Evolutionary conservation across 768 basidiomycete genomes (phyloP), one percentile per base, ranked within the genome.

Genomic region (Pholiota microspora): DNA sequence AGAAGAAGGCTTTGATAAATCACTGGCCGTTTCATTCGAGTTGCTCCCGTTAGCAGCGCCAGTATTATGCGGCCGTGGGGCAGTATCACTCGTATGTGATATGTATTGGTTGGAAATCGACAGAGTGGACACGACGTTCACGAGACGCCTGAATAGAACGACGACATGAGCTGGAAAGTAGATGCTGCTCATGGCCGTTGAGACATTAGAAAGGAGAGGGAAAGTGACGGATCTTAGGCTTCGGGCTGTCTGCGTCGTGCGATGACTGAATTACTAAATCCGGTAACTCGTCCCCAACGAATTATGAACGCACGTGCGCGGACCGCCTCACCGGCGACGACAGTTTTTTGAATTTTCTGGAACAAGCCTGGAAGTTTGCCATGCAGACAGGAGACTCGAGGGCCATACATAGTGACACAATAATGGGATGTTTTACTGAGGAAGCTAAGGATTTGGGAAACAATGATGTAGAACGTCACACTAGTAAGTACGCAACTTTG

Each of bases 31-130:
- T n/a, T 35, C 31, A 29, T 54, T 53, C 27, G 53, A 40, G 10
- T 34, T 49, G 29, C 51, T 36, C 57, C 21, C 42, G 44, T 44
- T 45, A 12, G 24, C 31, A 29, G 42, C 27, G 10, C 23, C 46
- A 18, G 13, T 28, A 12, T 10, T 12, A n/a, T 28, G 45, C n/a
- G n/a, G n/a, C 40, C 23, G 40, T 44, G 56, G 51, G 6, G 45
- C 38, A 23, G 24, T 29, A 24, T 18, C 32, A 23, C 32, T 34
- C n/a, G 28, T 5, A n/a, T 16, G n/a, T 2, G 46, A 48, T 27
- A n/a, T 27, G 45, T 84, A 88, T 24, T 88, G 83, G 62, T 80
- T 81, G 3, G 88, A 83, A 24, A 90, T 79, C 0, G 88, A 86
- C n/a, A 89, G 69, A 0, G 84, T 75, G 0, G 87, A 87, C 38